These are phyloP conservation scores for Auricularia auricula-judae DNA, from an alignment of 768 basidiomycete genomes.

Conservation along the genomic window DNA sequence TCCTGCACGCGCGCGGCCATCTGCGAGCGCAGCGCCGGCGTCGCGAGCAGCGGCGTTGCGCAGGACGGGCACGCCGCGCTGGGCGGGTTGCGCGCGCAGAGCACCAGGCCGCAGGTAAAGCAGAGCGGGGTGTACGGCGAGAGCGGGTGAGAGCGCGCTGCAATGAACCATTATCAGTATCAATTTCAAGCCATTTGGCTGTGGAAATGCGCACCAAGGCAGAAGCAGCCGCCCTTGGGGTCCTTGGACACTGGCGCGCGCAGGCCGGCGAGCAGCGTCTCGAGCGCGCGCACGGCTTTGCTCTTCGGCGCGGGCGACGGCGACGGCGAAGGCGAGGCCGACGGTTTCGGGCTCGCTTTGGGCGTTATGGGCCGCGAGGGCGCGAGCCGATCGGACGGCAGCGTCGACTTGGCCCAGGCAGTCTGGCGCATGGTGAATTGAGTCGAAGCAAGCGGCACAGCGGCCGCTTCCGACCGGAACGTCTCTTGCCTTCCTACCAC, in stretches of 20 bases:
- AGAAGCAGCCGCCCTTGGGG: constrained; percentile 59
- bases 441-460: background rate
- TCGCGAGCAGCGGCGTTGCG: constrained; percentile 25
- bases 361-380: background rate
- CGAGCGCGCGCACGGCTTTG: constrained; percentile 35
- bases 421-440: background rate
- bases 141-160: constrained; percentile 49
- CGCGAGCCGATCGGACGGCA: background rate
- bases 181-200: background rate
- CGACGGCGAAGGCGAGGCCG: background rate
- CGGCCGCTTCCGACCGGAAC: background rate
- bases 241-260: constrained; percentile 28
- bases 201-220: constrained; percentile 38
- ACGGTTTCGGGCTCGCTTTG: background rate
- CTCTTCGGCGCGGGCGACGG: constrained; percentile 27
- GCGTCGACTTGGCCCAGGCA: background rate
- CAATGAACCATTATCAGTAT: background rate
- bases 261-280: constrained; percentile 33
- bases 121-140: constrained; percentile 49
- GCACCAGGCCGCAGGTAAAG: constrained; percentile 45
- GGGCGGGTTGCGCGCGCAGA: constrained; percentile 48
- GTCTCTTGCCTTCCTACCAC: background rate
- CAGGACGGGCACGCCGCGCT: constrained; percentile 48
- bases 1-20: constrained; percentile 15
- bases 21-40: constrained; percentile 23